A percentile compares a stretch with the other conserved stretches of the same genome.
Conservation (phyloP, 2,329 filamentous ascomycete genomes). For the Chlorencoelia australis region DNA sequence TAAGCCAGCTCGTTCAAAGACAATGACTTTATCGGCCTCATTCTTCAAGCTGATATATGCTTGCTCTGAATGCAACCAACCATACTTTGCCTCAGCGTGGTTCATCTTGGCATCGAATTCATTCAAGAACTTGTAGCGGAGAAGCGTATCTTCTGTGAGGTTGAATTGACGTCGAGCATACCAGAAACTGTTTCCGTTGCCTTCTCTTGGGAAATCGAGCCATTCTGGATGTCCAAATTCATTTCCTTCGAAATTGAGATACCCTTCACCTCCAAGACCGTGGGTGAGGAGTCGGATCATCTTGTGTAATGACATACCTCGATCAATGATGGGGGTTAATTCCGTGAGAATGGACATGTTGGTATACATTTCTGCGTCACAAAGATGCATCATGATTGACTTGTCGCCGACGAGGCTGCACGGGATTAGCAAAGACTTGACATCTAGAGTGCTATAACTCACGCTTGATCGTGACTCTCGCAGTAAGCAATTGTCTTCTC, state of each 20-base stretch:
- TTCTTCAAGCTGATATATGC: constrained; percentile 93
- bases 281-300: constrained; percentile 95
- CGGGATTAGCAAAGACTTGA: constrained; percentile 14
- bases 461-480: constrained; percentile 97
- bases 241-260: constrained; percentile 97
- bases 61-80: constrained; percentile 78
- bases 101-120: constrained; percentile 94
- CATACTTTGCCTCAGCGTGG: constrained; percentile 73
- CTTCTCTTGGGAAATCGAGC: constrained; percentile 94
- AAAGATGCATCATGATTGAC: constrained; percentile 94
- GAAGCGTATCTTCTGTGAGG: constrained; percentile 71
- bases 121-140: constrained; percentile 87
- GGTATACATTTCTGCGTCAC: constrained; percentile 93
- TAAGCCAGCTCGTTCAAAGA: constrained; percentile 85
- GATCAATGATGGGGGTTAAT: constrained; percentile 80
- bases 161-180: constrained; percentile 92
- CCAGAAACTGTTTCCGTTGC: constrained; percentile 89
- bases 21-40: constrained; percentile 85
- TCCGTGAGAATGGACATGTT: constrained; percentile 84
- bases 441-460: constrained; percentile 30
- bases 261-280: constrained; percentile 84
- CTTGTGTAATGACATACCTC: constrained; percentile 90
- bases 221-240: constrained; percentile 98
- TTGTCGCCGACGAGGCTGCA: constrained; percentile 88
- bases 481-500: constrained; percentile 98